These are phyloP conservation scores for Neurospora sp. DNA, from an alignment of 495 filamentous ascomycete species.

Conservation along the genomic window DNA sequence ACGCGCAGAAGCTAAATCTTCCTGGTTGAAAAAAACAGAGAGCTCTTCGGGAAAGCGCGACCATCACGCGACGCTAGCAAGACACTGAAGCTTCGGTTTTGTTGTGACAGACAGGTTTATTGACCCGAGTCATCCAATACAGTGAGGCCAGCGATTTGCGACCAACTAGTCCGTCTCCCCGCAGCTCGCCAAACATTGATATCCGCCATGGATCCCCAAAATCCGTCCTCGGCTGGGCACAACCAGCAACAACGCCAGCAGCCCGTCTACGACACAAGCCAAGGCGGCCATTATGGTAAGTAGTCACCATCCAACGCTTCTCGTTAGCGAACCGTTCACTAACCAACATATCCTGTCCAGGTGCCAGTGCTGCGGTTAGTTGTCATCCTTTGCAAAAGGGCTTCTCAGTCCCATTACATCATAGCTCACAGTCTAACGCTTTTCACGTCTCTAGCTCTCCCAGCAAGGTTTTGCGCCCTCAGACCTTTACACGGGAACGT, in stretches of 20 bases:
- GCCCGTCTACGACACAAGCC: conserved; percentile 66
- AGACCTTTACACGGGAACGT: conserved; percentile 84
- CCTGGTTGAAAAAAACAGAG: neutral
- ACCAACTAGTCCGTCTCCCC: conserved; percentile 1
- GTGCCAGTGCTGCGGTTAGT: conserved; percentile 74
- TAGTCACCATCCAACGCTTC: conserved; percentile 13
- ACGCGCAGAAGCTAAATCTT: neutral
- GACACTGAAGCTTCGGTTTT: neutral
- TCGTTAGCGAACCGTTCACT: neutral
- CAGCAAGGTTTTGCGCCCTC: conserved; percentile 74
- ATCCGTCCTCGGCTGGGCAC: conserved; percentile 28
- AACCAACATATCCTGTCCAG: conserved; percentile 34
- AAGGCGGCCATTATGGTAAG: conserved; percentile 86
- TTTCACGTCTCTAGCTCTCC: conserved; percentile 42
- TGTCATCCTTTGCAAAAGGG: neutral
- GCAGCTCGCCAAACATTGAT: conserved; percentile 1
- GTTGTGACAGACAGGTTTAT: neutral
- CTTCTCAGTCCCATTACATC: conserved; percentile 1
- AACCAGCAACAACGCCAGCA: conserved; percentile 35
- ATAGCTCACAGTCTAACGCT: conserved; percentile 4
- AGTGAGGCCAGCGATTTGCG: conserved; percentile 2
- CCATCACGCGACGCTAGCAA: neutral
- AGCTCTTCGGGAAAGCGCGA: neutral
- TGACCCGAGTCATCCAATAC: conserved; percentile 2
- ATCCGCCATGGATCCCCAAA: conserved; percentile 38